Conservation (phyloP, 2,329 filamentous ascomycete genomes). For the Anthostomella pinea region DNA sequence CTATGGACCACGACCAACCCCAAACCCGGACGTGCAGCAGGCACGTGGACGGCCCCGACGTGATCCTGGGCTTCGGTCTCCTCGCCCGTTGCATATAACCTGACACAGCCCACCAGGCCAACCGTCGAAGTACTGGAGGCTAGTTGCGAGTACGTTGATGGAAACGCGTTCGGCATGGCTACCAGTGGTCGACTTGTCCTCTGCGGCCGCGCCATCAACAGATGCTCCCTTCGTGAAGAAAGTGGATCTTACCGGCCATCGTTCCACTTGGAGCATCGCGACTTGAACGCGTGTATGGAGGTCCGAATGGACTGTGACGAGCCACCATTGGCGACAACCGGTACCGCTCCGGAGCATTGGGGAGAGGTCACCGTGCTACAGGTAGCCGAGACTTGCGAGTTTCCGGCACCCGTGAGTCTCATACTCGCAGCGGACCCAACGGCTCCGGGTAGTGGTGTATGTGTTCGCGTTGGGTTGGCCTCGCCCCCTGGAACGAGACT, state of each 20-base stretch:
- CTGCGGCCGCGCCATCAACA: constrained; percentile 1
- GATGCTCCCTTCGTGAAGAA: constrained; percentile 1
- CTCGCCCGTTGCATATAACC: constrained; percentile 2
- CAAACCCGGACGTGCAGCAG: constrained; percentile 1
- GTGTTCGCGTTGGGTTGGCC: no score
- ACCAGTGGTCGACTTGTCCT: constrained; percentile 1
- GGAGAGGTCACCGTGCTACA: neutral
- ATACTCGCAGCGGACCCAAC: no score
- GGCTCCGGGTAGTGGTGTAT: no score
- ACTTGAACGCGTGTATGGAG: neutral
- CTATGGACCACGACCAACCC: constrained; percentile 5
- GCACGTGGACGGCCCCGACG: constrained; percentile 4
- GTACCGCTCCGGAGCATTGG: constrained; percentile 1
- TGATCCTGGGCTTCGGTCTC: constrained; percentile 13
- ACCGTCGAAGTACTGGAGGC: constrained; percentile 3
- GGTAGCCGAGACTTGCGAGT: constrained; percentile 2
- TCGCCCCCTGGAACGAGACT: no score
- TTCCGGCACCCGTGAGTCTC: no score
- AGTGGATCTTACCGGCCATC: neutral
- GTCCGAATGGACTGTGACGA: constrained; percentile 1
- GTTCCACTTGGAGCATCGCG: constrained; percentile 1
- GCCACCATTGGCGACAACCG: constrained; percentile 1
- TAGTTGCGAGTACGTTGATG: constrained; percentile 1
- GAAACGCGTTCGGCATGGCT: constrained; percentile 1
- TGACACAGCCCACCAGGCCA: neutral